These are phyloP conservation scores for Lecanosticta acicola DNA, from an alignment of 2,329 filamentous ascomycete genomes.

Conservation along the genomic window DNA sequence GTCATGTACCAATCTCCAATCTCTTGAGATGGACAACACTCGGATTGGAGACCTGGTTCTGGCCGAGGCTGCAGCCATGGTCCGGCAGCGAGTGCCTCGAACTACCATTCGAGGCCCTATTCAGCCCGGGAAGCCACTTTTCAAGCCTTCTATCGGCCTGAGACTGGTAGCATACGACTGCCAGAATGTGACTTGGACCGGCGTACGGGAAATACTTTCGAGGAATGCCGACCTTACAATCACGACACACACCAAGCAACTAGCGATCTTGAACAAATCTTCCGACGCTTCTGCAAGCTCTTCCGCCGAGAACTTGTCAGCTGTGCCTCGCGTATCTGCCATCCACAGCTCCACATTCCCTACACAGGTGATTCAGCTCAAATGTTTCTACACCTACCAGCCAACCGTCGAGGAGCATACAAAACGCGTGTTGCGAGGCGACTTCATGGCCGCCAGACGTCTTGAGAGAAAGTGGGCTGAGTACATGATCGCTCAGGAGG, in stretches of 20 bases:
- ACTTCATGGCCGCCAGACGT: conserved; percentile 66
- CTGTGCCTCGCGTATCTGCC: conserved; percentile 25
- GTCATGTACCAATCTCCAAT: conserved; percentile 62
- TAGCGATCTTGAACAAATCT: conserved; percentile 22
- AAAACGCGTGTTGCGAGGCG: conserved; percentile 73
- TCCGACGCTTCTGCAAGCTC: conserved; percentile 22
- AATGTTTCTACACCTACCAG: conserved; percentile 94
- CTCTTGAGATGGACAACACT: conserved; percentile 87
- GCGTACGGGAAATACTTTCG: conserved; percentile 77
- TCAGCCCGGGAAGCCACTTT: conserved; percentile 14
- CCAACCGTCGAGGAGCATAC: conserved; percentile 91
- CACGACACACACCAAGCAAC: conserved; percentile 31
- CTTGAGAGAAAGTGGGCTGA: conserved; percentile 88
- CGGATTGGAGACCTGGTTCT: conserved; percentile 81
- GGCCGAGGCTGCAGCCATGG: conserved; percentile 75
- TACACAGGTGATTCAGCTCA: conserved; percentile 74
- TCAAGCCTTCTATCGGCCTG: conserved; percentile 53
- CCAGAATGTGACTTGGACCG: conserved; percentile 85
- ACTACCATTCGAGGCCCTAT: conserved; percentile 36
- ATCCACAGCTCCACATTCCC: conserved; percentile 53
- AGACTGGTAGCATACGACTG: conserved; percentile 85
- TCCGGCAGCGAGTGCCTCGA: conserved; percentile 52
- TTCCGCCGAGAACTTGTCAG: conserved; percentile 17
- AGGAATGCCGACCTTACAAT: conserved; percentile 71
- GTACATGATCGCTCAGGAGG: conserved; percentile 88